Conservation (phyloP, 2,329 filamentous ascomycete species). For the Emergomyces africanus region DNA sequence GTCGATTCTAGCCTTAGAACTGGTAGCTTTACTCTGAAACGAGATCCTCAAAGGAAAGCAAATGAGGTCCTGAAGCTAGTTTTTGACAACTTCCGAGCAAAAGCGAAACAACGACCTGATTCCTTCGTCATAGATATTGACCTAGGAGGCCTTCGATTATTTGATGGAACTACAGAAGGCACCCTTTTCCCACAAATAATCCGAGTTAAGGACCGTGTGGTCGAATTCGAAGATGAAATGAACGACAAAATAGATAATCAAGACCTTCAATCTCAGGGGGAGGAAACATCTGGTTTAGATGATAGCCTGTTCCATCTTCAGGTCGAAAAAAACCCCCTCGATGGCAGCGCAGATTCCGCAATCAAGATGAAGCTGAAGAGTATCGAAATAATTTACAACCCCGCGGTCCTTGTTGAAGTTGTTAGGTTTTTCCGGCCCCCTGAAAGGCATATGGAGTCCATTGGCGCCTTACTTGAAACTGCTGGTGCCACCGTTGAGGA, state of each 20-base stretch:
- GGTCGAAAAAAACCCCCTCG: conserved; percentile 88
- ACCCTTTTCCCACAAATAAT: conserved; percentile 93
- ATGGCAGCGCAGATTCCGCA: conserved; percentile 81
- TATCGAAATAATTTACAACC: conserved; percentile 96
- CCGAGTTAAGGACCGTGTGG: conserved; percentile 76
- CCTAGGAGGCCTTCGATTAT: conserved; percentile 83
- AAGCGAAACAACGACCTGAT: conserved; percentile 77
- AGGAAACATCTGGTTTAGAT: conserved; percentile 35
- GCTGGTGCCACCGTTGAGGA: conserved; percentile 94
- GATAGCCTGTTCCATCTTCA: conserved; percentile 88
- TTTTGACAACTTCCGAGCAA: conserved; percentile 90
- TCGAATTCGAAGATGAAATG: conserved; percentile 35
- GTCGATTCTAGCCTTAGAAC: conserved; percentile 87
- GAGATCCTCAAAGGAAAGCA: conserved; percentile 63
- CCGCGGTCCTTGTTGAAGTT: conserved; percentile 78
- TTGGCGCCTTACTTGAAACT: conserved; percentile 86
- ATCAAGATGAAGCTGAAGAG: conserved; percentile 86
- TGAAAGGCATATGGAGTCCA: conserved; percentile 96
- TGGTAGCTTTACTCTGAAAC: conserved; percentile 87
- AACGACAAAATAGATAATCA: conserved; percentile 33
- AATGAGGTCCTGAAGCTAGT: conserved; percentile 79
- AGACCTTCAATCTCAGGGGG: conserved; percentile 26
- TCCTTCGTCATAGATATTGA: conserved; percentile 81
- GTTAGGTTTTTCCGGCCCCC: conserved; percentile 94
- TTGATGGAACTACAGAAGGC: conserved; percentile 86